Evolutionary conservation across 2,329 filamentous ascomycete genomes (phyloP), one percentile per base, ranked within the genome.

Genomic region (Triangularia verruculosa): DNA sequence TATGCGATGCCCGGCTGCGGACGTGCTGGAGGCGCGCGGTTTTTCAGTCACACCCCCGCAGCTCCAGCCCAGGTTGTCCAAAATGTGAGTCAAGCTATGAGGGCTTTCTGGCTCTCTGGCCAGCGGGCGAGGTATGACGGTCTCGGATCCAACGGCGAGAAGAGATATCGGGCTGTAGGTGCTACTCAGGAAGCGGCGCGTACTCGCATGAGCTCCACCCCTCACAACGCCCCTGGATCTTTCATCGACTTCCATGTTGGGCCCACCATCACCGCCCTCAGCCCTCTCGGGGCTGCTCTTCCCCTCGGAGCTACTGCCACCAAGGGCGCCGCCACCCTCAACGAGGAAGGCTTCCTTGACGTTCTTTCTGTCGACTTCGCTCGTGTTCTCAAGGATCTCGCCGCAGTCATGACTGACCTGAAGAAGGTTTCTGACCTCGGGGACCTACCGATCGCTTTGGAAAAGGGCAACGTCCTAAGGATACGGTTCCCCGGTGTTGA

Each of bases 401-500:
- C 91, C 2, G 85, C 87, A 5, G 84, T 94, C 1, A 84, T 95
- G 71, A 89, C 89, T 58, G 95, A 99, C 71, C 81, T 99, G 6
- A 90, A 91, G 71, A 86, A 86, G 34, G 80, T 99, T 1, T 86
- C 92, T 0, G 78, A 82, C 0, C 76, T 98, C 1, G 95, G 95
- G 1, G 93, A 97, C 72, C 79, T 99, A 20, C 93, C 94, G 0
- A 86, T 98, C 32, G 82, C 86, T 0, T 83, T 97, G 59, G 86
- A 92, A 69, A 83, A 85, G 39, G 80, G 83, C 32, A 86, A 86
- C 1, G 84, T 86, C 0, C 78, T 97, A 3, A 87, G 93, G 32
- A 87, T 98, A 1, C 89, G 93, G 28, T 98, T 99, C 72, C 93
- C 93, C 0, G 95, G 95, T 2, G 93, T 95, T 66, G 94, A 98